phyloP scores from a whole-genome alignment of 176 grass and related monocot genomes.

The Cenchrus americanus region DNA sequence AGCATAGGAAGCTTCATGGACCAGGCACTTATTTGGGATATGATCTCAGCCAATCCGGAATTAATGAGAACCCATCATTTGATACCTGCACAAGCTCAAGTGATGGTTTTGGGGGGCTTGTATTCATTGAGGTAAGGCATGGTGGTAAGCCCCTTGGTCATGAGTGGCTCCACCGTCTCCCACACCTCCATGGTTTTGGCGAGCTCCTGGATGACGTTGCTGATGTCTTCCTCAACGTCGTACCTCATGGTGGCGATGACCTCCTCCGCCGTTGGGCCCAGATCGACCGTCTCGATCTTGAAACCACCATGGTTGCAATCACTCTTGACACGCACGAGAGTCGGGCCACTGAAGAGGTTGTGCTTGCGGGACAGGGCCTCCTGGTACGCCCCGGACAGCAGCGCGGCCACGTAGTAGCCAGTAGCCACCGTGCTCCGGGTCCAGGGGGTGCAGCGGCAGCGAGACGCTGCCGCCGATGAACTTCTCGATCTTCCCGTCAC shows the following conservation, averaged over 20 bases:
- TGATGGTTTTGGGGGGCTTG: not conserved
- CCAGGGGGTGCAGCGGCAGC: constrained; percentile 38
- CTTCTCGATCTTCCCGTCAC: constrained; percentile 35
- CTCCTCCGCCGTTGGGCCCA: constrained; percentile 12
- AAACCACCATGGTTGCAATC: not conserved
- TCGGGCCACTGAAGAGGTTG: constrained; percentile 44
- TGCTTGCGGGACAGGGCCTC: constrained; percentile 29
- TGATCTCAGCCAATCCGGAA: too few relatives aligned
- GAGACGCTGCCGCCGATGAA: constrained; percentile 36
- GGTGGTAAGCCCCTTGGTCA: constrained; percentile 7
- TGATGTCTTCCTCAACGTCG: not conserved
- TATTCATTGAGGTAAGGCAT: constrained; percentile 26
- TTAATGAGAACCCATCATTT: not conserved
- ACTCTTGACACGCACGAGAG: constrained; percentile 9
- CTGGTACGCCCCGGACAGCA: constrained; percentile 42
- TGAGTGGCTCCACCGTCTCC: not conserved
- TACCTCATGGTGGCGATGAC: not conserved
- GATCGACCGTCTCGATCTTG: not conserved
- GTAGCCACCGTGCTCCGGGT: constrained; percentile 15
- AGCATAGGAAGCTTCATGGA: too few relatives aligned
- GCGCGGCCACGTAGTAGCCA: constrained; percentile 43
- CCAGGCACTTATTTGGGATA: too few relatives aligned
- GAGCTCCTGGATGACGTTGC: not conserved
- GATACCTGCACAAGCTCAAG: not conserved
- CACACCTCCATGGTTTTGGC: not conserved